These are phyloP conservation scores for Raphanus sativus DNA, from an alignment of 345 rosid genomes.

Conservation along the genomic window DNA sequence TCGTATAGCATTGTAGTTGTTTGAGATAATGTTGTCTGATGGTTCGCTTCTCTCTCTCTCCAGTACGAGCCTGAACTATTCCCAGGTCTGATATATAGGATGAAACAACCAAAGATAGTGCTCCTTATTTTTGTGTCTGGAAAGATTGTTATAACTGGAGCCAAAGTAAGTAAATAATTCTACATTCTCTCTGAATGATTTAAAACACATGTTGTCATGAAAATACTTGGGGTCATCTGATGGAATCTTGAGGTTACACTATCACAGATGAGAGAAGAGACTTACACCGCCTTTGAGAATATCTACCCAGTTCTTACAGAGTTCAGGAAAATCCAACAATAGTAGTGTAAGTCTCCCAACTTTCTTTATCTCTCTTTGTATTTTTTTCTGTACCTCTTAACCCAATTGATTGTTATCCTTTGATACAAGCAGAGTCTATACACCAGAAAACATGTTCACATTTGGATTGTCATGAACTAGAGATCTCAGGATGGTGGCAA, in stretches of 20 bases:
- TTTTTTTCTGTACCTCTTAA: background rate
- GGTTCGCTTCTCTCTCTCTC: constrained; percentile 22
- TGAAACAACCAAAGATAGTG: constrained; percentile 88
- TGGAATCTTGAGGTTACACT: background rate
- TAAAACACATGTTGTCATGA: background rate
- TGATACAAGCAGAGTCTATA: constrained; percentile 22
- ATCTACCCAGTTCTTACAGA: constrained; percentile 83
- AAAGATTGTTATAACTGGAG: constrained; percentile 93
- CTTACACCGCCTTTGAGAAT: constrained; percentile 80
- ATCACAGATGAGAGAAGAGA: constrained; percentile 73
- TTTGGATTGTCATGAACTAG: constrained; percentile 28
- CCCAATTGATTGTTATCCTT: background rate
- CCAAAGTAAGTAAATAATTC: constrained; percentile 54
- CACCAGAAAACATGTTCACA: background rate
- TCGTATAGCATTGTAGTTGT: constrained; percentile 5
- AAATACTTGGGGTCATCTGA: constrained; percentile 13
- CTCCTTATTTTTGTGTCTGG: constrained; percentile 87
- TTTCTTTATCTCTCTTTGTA: background rate
- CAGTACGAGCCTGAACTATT: constrained; percentile 95
- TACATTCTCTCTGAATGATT: background rate
- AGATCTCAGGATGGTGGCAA: constrained; percentile 21
- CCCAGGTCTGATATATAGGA: constrained; percentile 85
- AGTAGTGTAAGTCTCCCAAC: constrained; percentile 6
- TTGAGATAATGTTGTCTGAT: constrained; percentile 21
- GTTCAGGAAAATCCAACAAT: constrained; percentile 48